Percentiles rank a stretch among this genome's conserved stretches.
Conservation (phyloP, 192 early-diverging fungal genomes). For the Allomyces arbusculus region DNA sequence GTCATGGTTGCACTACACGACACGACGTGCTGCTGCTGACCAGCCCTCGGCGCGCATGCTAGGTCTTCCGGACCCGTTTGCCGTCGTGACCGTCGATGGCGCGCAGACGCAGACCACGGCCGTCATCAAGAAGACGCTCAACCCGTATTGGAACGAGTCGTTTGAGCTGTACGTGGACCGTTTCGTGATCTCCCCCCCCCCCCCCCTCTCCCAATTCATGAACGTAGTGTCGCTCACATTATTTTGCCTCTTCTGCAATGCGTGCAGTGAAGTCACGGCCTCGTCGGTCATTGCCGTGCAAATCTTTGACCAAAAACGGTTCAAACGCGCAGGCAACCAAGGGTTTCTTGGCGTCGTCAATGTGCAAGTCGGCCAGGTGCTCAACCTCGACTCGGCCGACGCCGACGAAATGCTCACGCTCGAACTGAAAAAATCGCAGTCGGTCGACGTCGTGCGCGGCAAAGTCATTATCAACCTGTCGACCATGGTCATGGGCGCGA, state of each 20-base stretch:
- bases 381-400: conserved; percentile 52
- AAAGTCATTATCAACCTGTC: conserved; percentile 60
- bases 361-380: conserved; percentile 57
- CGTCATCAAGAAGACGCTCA: conserved; percentile 66
- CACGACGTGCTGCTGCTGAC: neutral
- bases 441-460: conserved; percentile 62
- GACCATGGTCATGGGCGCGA: conserved; percentile 29
- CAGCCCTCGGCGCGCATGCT: neutral
- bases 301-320: conserved; percentile 95
- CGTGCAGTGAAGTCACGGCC: conserved; percentile 40
- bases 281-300: conserved; percentile 72
- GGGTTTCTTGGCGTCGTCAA: conserved; percentile 84
- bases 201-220: neutral
- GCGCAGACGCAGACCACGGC: conserved; percentile 85
- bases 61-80: conserved; percentile 89
- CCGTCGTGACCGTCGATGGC: conserved; percentile 82
- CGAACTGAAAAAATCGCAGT: conserved; percentile 72
- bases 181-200: too few species aligned
- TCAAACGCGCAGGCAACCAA: conserved; percentile 63
- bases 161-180: conserved; percentile 42
- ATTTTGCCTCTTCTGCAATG: neutral
- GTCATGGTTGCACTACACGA: neutral
- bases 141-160: conserved; percentile 92
- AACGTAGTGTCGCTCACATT: neutral
- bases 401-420: conserved; percentile 63